These are phyloP conservation scores for Rhodotorula sp. DNA, from an alignment of 1,284 basidiomycete genomes.

Conservation along the genomic window DNA sequence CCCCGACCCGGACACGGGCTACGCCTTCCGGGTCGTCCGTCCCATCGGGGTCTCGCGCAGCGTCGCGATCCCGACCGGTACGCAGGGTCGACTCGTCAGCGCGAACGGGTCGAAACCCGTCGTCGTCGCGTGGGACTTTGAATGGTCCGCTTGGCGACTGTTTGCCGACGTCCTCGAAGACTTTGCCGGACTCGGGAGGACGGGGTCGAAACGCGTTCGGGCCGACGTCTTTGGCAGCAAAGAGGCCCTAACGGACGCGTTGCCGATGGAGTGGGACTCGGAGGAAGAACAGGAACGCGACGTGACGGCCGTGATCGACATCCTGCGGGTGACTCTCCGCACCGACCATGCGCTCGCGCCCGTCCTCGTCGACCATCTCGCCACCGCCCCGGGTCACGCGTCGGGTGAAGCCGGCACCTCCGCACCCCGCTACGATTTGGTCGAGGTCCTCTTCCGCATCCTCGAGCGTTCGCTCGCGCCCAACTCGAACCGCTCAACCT, in stretches of 20 bases:
- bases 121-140: slow-evolving; percentile 75
- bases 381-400: slow-evolving; percentile 4
- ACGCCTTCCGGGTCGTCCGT: slow-evolving; percentile 62
- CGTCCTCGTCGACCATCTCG: slow-evolving; percentile 64
- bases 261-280: slow-evolving; percentile 64
- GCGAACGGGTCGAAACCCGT: slow-evolving; percentile 64
- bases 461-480: slow-evolving; percentile 69
- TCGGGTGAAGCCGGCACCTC: slow-evolving; percentile 45
- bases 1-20: slow-evolving; percentile 58
- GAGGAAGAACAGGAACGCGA: slow-evolving; percentile 60
- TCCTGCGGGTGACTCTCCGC: slow-evolving; percentile 71
- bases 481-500: slow-evolving; percentile 56
- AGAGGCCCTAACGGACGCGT: slow-evolving; percentile 28
- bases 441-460: slow-evolving; percentile 76
- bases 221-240: slow-evolving; percentile 50
- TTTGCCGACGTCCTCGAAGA: slow-evolving; percentile 72
- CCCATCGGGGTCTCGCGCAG: slow-evolving; percentile 73
- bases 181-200: slow-evolving; percentile 58
- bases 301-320: slow-evolving; percentile 71
- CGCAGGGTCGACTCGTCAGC: slow-evolving; percentile 65
- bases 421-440: slow-evolving; percentile 61
- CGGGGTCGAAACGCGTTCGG: not conserved
- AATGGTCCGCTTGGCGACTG: slow-evolving; percentile 78
- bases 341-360: slow-evolving; percentile 65
- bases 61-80: slow-evolving; percentile 64